Evolutionary conservation across 2,329 filamentous ascomycete species (phyloP), one percentile per base, ranked within the genome.

Genomic region (Zymoseptoria pseudotritici): DNA sequence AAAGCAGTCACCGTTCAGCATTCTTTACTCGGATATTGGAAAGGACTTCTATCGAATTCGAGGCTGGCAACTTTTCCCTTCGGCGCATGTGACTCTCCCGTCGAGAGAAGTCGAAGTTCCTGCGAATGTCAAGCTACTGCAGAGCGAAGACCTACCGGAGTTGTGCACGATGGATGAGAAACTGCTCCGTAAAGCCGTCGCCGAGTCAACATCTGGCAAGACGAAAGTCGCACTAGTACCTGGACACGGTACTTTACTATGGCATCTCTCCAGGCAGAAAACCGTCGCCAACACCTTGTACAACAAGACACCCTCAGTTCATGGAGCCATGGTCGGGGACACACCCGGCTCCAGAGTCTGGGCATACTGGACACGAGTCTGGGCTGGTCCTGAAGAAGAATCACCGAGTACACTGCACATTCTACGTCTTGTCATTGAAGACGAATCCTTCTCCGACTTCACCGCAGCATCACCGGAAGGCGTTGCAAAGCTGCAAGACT

Each of bases 21-120:
- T 95, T 7, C 79, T 97, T 8, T 96, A 86, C 74, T 96, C 91
- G 8, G 91, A 96, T 70, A 91, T 95, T 68, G 91, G 92, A 20
- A 88, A 90, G 64, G 77, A 78, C 49, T 97, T 91, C 75, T 97
- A 97, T 75, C 83, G 87, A 3, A 80, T 79, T 31, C 80, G 85
- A 64, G 91, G 91, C 53, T 97, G 92, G 92, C 80, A 84, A 54
- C 81, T 86, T 0, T 92, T 88, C 67, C 79, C 83, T 20, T 93
- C 89, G 60, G 79, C 82, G 1, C 91, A 96, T 72, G 79, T 95
- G 51, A 79, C 82, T 31, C 82, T 95, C 58, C 75, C 78, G 11
- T 63, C 74, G 13, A 61, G 61, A 61, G 55, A 63, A 61, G 55
- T 65, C 9, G 59, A 49, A 13, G 42, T 61, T 0, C 59, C 63